Percentiles rank a stretch among this genome's conserved stretches.
phyloP scores from a whole-genome alignment of 176 grass and related monocot genomes.

The Triticum timopheevii region DNA sequence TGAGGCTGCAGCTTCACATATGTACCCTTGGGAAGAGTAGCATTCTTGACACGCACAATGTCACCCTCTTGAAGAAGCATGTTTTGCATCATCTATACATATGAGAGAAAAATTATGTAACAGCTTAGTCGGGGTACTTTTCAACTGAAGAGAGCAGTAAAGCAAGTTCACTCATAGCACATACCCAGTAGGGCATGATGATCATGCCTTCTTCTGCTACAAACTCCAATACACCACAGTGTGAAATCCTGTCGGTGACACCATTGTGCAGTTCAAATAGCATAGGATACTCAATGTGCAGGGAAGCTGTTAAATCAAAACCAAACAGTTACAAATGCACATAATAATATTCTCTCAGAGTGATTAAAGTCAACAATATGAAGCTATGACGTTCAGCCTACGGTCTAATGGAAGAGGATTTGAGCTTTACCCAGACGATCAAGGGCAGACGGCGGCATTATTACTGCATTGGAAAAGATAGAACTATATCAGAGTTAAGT shows the following conservation, averaged over 20 bases:
- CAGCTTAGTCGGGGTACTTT: neutral
- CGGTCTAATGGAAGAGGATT: neutral
- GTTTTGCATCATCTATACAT: conserved; percentile 96
- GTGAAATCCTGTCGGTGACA: conserved; percentile 65
- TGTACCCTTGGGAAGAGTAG: conserved; percentile 76
- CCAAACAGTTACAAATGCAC: conserved; percentile 8
- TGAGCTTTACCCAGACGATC: conserved; percentile 79
- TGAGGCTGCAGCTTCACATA: conserved; percentile 92
- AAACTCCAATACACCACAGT: conserved; percentile 90
- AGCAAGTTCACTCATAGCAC: neutral
- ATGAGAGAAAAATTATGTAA: conserved; percentile 10
- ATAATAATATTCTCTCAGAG: neutral
- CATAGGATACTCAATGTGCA: conserved; percentile 91
- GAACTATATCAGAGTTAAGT: conserved; percentile 17
- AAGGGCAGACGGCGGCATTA: conserved; percentile 89
- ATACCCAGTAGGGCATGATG: conserved; percentile 94
- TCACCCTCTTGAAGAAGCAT: conserved; percentile 95
- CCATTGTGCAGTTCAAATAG: conserved; percentile 83
- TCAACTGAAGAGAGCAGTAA: conserved; percentile 10
- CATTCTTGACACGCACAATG: conserved; percentile 58
- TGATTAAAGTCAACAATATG: conserved; percentile 6
- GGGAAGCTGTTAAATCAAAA: conserved; percentile 56
- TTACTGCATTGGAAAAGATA: conserved; percentile 53
- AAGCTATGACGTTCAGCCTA: neutral
- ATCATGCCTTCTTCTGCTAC: conserved; percentile 97